Evolutionary conservation across 1,284 basidiomycete species (phyloP).

Genomic region (Marasmius fiardii): DNA sequence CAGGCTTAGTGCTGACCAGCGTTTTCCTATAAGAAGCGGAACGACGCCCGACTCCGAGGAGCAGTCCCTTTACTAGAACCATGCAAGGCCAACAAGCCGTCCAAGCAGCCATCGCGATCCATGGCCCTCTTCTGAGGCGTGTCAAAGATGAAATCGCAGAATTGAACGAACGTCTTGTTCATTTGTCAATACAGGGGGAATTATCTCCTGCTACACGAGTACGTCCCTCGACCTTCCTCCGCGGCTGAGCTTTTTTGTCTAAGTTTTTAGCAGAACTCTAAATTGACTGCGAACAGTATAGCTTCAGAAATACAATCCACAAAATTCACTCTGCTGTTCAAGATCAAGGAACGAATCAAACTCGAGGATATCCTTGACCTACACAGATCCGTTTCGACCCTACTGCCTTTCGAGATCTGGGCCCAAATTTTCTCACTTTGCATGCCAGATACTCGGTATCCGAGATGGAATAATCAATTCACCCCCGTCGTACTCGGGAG

Average conservation of each 20-base stretch:
- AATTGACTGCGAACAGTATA: no score
- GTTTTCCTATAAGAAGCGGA: no score
- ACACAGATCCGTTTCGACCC: background rate
- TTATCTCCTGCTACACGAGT: no score
- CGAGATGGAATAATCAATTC: constrained; percentile 15
- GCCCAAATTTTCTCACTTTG: constrained; percentile 23
- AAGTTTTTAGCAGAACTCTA: no score
- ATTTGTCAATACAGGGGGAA: no score
- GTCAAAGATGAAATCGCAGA: background rate
- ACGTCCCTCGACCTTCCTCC: no score
- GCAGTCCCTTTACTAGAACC: no score
- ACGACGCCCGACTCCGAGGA: no score
- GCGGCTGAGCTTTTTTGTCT: no score
- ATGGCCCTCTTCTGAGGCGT: background rate
- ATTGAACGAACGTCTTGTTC: background rate
- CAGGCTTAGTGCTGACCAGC: no score
- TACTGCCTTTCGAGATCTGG: constrained; percentile 8
- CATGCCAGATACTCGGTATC: constrained; percentile 19
- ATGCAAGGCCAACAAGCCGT: background rate
- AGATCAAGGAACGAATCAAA: background rate
- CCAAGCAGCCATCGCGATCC: background rate
- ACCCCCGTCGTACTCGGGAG: constrained; percentile 23
- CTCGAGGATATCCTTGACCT: background rate
- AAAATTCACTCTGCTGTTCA: background rate
- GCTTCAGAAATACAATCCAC: background rate